Percentiles rank a stretch among this genome's conserved stretches.
phyloP scores from a whole-genome alignment of 371 early-diverging fungal genomes.

The Mucor racemosus region DNA sequence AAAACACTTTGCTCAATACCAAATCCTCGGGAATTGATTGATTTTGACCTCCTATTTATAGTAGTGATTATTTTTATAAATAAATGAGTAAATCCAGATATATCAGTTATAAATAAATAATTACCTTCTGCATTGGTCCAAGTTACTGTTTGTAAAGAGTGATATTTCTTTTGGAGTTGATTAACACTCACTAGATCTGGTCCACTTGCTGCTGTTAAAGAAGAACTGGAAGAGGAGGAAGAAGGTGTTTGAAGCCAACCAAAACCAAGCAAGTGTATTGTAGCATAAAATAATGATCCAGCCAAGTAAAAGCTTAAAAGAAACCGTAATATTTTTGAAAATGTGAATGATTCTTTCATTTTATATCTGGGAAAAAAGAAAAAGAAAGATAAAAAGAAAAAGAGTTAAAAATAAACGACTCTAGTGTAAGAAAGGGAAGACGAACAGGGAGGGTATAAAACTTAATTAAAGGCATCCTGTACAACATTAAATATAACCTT shows the following conservation, averaged over 20 bases:
- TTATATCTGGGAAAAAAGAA: neutral
- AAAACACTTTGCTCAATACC: conserved; percentile 63
- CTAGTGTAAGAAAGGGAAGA: neutral
- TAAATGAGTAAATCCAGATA: conserved; percentile 9
- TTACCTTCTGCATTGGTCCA: conserved; percentile 41
- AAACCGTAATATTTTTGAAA: conserved; percentile 17
- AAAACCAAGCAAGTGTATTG: conserved; percentile 32
- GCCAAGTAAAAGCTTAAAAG: conserved; percentile 21
- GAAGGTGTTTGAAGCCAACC: conserved; percentile 18
- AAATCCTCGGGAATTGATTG: conserved; percentile 52
- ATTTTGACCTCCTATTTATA: conserved; percentile 21
- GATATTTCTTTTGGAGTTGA: conserved; percentile 27
- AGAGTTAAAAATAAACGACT: neutral
- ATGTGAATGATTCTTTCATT: conserved; percentile 21
- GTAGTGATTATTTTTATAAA: conserved; percentile 12
- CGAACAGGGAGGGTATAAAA: conserved; percentile 6
- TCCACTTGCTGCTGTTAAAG: neutral
- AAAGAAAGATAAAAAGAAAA: neutral
- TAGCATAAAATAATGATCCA: conserved; percentile 28
- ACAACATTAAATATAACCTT: conserved; percentile 1
- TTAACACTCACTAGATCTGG: conserved; percentile 12
- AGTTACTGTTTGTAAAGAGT: conserved; percentile 28
- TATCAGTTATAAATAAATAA: conserved; percentile 11
- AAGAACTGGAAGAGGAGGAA: neutral
- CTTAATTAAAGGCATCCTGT: neutral